Evolutionary conservation across 208 protist species (phyloP), one percentile per base, ranked within the genome.

Genomic region (Leishmania guyanensis): DNA sequence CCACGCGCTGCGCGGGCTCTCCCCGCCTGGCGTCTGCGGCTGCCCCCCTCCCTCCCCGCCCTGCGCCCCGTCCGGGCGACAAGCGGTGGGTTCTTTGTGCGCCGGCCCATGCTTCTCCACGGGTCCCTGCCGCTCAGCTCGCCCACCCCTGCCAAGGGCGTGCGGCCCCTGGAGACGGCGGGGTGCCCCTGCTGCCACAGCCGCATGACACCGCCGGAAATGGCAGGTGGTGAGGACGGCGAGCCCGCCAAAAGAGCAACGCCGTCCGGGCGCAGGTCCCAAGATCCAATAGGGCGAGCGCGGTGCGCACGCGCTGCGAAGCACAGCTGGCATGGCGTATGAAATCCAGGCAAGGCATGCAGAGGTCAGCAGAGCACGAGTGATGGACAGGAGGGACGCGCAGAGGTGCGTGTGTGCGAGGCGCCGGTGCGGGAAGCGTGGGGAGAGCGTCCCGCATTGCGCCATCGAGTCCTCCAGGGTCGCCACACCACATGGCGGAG

Each of bases 281-380:
- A 33, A 68, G 64, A 68, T 56, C 14, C 53, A n/a, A 29, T 9
- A 64, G 22, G 58, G 58, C 22, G 58, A 64, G 26, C 58, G 16
- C 33, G 22, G 66, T 26, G 66, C 5, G 66, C 33, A 68, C 16
- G 14, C 36, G 16, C 33, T 48, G 33, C 10, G 9, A 36, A 39
- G 33, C 12, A 26, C 36, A 16, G 43, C 68, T 29, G 10, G 68
- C 22, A n/a, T 51, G 36, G 66, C 16, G 66, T 33, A 50, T 46
- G 20, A 3, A 17, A 71, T 5, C 66, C 22, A 71, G 39, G 3
- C 66, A 46, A 51, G 36, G 66, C 22, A 50, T 50, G 17, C 17
- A 50, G 66, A n/a, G 66, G 36, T 50, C n/a, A 70, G 65, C 65
- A 70, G 36, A 82, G 36, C 51, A 83, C 77, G 16, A 78, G 39